Evolutionary conservation across 192 early-diverging fungal species (phyloP), one percentile per base, ranked within the genome.

Genomic region (Lobosporangium transversale): DNA sequence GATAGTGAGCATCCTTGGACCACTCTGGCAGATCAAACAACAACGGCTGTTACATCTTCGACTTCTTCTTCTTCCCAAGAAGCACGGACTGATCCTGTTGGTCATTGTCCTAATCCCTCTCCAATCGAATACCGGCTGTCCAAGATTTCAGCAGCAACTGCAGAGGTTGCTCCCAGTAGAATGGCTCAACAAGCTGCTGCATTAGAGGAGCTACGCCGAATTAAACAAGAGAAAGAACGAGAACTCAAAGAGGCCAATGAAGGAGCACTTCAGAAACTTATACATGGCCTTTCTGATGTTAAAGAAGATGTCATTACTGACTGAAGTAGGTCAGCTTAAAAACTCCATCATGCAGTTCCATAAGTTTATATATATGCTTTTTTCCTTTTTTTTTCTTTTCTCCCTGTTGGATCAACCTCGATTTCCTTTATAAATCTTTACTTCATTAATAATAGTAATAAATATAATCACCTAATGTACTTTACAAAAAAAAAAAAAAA

Each of bases 1-100:
- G 70, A 75, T 30, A 75, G 70, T 17, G 70, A 75, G 26, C 62
- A 75, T 26, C 48, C 62, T 15, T 75, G 70, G 70, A 45, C 68
- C n/a, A 60, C 50, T 17, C n/a, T 61, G 31, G 29, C 40, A 9
- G 43, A 48, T 40, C 29, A 33, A 61, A 15, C 23, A 9, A 21
- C 59, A 24, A 4, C 37, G 21, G 15, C 14, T 15, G 26, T 12
- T 7, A 43, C 43, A 11, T n/a, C 43, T 29, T 49, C 47, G 20
- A 49, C 7, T 40, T 40, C 21, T 21, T 23, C 47, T 9, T 49
- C 6, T 21, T 17, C 47, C 47, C 53, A 17, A 31, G n/a, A 1
- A 48, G 18, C 30, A 17, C 33, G 36, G 15, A 26, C 11, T 4
- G 60, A 62, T 30, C 48, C 58, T 3, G 9, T 59, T 3, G 50